A percentile compares a stretch with the other conserved stretches of the same genome.
These are phyloP conservation scores for Arthrobotrys conoides DNA, from an alignment of 2,329 filamentous ascomycete genomes.

Conservation along the genomic window DNA sequence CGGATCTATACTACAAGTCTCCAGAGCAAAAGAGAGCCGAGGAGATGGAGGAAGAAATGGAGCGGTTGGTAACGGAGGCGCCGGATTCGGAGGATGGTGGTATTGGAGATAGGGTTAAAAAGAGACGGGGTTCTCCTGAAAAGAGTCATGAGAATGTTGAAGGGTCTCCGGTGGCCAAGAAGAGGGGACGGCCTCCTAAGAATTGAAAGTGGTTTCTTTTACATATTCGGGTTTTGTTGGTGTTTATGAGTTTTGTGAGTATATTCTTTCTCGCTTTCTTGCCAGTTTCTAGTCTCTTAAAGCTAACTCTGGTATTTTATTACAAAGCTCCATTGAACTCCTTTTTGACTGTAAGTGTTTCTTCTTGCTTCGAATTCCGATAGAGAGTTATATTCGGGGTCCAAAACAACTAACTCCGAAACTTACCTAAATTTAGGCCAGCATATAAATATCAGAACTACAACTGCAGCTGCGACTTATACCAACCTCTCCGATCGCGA, in stretches of 20 bases:
- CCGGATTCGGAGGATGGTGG: not conserved
- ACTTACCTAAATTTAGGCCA: no score
- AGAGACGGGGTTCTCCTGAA: not conserved
- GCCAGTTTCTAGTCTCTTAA: no score
- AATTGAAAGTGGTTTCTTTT: not conserved
- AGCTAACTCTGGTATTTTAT: no score
- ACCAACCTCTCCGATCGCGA: not conserved
- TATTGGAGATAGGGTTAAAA: not conserved
- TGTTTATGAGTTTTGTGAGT: not conserved
- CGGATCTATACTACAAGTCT: not conserved
- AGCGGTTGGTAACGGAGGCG: not conserved
- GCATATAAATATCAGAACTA: not conserved
- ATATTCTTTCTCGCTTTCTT: not conserved
- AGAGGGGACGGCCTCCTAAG: not conserved
- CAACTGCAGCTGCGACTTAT: not conserved
- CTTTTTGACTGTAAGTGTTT: no score
- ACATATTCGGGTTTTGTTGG: not conserved
- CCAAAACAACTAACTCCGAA: no score
- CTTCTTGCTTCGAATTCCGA: no score
- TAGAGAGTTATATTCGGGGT: no score
- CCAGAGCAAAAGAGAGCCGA: not conserved
- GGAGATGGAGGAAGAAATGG: not conserved
- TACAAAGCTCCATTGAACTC: no score
- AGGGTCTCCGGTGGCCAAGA: not conserved
- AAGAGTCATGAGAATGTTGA: not conserved